Evolutionary conservation across 352 stramenopile genomes (phyloP).

Genomic region (Phytophthora sojae): DNA sequence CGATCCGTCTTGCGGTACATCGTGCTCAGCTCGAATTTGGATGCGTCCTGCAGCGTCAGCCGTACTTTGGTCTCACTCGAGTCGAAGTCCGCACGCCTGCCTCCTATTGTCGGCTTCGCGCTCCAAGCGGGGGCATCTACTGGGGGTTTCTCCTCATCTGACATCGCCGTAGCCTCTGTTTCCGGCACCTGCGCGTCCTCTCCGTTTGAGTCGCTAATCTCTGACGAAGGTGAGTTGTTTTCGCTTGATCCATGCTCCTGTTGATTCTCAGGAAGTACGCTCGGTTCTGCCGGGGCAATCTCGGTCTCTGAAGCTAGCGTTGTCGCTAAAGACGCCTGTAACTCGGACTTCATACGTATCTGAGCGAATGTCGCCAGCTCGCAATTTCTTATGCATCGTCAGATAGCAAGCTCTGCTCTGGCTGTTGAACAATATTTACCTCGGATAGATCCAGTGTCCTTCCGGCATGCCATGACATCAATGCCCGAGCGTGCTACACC

Average conservation of each 20-base stretch:
- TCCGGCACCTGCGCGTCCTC: slow-evolving; percentile 15
- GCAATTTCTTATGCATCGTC: too few species aligned
- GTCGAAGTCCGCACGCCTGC: slow-evolving; percentile 69
- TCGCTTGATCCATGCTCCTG: slow-evolving; percentile 6
- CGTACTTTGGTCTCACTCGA: slow-evolving; percentile 81
- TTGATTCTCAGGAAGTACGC: slow-evolving; percentile 8
- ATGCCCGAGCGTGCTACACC: too few species aligned
- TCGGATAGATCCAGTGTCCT: too few species aligned
- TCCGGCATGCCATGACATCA: too few species aligned
- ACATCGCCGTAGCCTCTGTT: slow-evolving; percentile 1
- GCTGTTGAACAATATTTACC: too few species aligned
- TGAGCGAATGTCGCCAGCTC: too few species aligned
- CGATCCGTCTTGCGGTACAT: slow-evolving; percentile 91
- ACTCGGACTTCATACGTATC: slow-evolving; percentile 65
- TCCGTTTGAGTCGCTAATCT: slow-evolving; percentile 9
- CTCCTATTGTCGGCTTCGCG: slow-evolving; percentile 51
- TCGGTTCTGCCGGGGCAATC: slow-evolving; percentile 1
- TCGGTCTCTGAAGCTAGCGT: slow-evolving; percentile 22
- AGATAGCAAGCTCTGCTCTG: too few species aligned
- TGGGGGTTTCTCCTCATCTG: slow-evolving; percentile 5
- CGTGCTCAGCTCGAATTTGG: slow-evolving; percentile 78
- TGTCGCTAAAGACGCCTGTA: slow-evolving; percentile 58
- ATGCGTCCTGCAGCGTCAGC: slow-evolving; percentile 73
- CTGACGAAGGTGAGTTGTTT: slow-evolving; percentile 1
- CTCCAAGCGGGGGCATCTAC: slow-evolving; percentile 52